A percentile compares a stretch with the other conserved stretches of the same genome.
Evolutionary conservation across 2,329 filamentous ascomycete species (phyloP).

Genomic region (Tolypocladium ophioglossoides): DNA sequence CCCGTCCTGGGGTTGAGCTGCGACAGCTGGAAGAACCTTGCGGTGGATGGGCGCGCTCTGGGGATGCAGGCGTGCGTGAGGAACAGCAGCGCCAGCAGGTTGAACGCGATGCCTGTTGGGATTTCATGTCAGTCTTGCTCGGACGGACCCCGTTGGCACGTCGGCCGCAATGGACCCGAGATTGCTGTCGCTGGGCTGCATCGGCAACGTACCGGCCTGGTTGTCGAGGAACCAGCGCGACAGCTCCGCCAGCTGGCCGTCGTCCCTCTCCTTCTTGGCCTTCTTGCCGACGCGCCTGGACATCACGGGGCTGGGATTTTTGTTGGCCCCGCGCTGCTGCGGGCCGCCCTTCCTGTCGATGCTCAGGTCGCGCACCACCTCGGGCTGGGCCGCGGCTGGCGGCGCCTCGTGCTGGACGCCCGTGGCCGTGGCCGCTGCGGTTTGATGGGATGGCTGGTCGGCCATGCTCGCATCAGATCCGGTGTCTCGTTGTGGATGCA

Average conservation of each 20-base stretch:
- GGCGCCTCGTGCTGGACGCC: background rate
- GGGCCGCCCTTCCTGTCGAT: background rate
- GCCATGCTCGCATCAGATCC: background rate
- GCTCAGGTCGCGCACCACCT: background rate
- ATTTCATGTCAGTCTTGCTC: background rate
- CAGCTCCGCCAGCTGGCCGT: constrained; percentile 46
- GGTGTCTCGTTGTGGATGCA: background rate
- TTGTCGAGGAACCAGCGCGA: constrained; percentile 63
- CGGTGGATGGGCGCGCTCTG: constrained; percentile 62
- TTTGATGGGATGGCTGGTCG: background rate
- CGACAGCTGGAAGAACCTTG: constrained; percentile 77
- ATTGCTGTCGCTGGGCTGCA: background rate
- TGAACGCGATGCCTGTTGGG: constrained; percentile 34
- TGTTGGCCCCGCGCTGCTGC: background rate
- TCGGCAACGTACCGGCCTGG: constrained; percentile 55
- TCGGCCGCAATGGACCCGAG: too few relatives aligned
- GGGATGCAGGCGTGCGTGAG: constrained; percentile 76
- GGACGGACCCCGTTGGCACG: too few relatives aligned
- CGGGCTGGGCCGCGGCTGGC: background rate
- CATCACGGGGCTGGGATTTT: background rate
- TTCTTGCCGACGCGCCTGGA: background rate
- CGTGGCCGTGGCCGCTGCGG: background rate
- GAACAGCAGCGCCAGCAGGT: constrained; percentile 70
- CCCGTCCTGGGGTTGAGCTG: constrained; percentile 64
- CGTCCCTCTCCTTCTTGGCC: constrained; percentile 41